Evolutionary conservation across 129 eudicot species (phyloP).

Genomic region (Arctium minus): DNA sequence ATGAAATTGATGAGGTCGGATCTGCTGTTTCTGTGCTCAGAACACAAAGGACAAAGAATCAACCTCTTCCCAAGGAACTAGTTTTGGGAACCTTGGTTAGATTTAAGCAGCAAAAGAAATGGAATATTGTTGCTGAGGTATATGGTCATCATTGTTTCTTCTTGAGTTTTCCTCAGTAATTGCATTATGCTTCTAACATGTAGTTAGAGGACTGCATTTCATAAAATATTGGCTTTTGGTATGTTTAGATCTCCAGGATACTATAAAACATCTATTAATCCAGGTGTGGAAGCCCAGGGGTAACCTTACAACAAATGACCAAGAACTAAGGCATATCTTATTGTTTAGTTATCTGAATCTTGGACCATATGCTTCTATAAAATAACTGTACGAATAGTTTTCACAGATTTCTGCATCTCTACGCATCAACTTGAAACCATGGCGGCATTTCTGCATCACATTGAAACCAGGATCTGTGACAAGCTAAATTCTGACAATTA

Average conservation of each 20-base stretch:
- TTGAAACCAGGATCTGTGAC: background rate
- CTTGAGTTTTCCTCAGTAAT: background rate
- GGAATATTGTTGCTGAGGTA: constrained; percentile 99
- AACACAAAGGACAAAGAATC: constrained; percentile 48
- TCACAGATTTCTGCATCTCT: background rate
- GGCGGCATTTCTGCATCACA: background rate
- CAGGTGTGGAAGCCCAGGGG: background rate
- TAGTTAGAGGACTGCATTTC: background rate
- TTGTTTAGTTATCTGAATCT: background rate
- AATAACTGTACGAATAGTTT: background rate
- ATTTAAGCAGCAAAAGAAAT: constrained; percentile 92
- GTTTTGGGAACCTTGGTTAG: constrained; percentile 84
- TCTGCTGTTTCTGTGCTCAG: constrained; percentile 77
- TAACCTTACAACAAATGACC: background rate
- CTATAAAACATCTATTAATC: too few relatives aligned
- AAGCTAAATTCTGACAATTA: background rate
- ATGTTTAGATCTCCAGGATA: background rate
- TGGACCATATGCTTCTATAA: background rate
- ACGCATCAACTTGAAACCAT: background rate
- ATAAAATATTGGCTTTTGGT: background rate
- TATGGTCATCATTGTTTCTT: background rate
- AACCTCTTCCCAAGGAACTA: constrained; percentile 73
- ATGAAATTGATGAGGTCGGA: constrained; percentile 76
- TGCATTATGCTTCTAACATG: background rate
- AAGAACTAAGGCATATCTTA: background rate